Base-by-base conservation (phyloP, 2,329 filamentous ascomycete species). In the Phoma sp. region DNA sequence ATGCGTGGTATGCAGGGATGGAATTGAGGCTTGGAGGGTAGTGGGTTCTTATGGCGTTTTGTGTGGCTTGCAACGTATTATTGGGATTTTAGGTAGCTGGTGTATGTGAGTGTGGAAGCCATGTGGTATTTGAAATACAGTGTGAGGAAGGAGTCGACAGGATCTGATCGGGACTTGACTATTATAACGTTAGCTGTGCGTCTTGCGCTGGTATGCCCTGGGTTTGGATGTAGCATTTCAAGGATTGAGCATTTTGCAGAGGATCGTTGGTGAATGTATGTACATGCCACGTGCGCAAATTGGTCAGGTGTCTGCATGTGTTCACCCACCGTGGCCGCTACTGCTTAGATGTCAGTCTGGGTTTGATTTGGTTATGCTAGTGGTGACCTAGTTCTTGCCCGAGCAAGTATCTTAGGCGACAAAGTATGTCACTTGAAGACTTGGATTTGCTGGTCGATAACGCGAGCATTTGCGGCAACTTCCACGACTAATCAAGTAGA, bases 351-450 rank as follows among this genome's bases (percentile, higher is more conserved):
- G 43, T 43, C 9, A 33, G 19, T 47, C 37, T 37, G 32, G 31
- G 12, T 24, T 9, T 10, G 22, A 10, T 17, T 17, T 17, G 17
- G 17, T 17, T 17, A 10, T 29, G 25, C 25, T 29, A 29, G 25
- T 8, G 9, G 7, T 6, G 7, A 13, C 29, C 12, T 13, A 15
- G 10, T 15, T 19, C 13, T 33, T 27, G 21, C 29, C 12, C 40
- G 36, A 32, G 19, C 15, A 38, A 21, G 40, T 32, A 37, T 15
- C 29, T 24, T 37, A 25, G 46, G 47, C 47, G 52, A 47, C 51
- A 32, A 43, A 32, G 12, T 6, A 24, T 10, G 31, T 17, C 29
- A 37, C 36, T 13, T 24, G 19, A 15, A 32, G 10, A 13, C 31
- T 43, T 10, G 45, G 22, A 45, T 6, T 24, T 24, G 22, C 22